Conservation (phyloP, 2,329 filamentous ascomycete species). For the Penicillium rolfsii region DNA sequence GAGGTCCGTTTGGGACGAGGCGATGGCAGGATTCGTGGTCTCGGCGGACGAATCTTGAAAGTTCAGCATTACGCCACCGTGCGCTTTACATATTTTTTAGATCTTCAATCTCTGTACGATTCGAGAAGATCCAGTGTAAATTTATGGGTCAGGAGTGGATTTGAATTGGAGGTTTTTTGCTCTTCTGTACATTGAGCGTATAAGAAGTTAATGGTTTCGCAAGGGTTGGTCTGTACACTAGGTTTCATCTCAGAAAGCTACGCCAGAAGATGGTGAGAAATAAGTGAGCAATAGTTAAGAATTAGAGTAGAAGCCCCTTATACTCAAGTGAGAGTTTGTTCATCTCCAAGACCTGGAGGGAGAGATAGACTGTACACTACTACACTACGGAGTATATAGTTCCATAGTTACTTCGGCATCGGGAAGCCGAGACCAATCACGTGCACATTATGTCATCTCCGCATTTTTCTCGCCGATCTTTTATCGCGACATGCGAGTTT, state of each 20-base stretch:
- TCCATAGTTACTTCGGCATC: slow-evolving; percentile 2
- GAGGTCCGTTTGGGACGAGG: slow-evolving; percentile 38
- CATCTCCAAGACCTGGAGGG: neutral
- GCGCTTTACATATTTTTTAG: neutral
- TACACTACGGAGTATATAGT: no score
- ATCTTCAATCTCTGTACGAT: neutral
- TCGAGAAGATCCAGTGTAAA: slow-evolving; percentile 1
- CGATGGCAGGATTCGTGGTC: slow-evolving; percentile 28
- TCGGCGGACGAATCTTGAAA: slow-evolving; percentile 18
- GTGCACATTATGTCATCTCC: slow-evolving; percentile 20
- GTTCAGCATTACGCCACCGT: neutral
- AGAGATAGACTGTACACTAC: neutral
- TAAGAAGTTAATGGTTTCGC: neutral
- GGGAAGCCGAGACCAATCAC: slow-evolving; percentile 2
- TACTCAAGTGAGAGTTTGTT: neutral
- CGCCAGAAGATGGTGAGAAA: no score
- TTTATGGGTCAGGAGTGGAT: neutral
- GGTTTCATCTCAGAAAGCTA: neutral
- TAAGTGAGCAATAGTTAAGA: no score
- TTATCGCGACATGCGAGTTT: slow-evolving; percentile 23
- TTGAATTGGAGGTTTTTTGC: neutral
- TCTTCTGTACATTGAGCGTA: neutral
- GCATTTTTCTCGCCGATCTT: slow-evolving; percentile 23
- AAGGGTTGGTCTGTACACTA: neutral
- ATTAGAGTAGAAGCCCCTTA: neutral